phyloP scores from a whole-genome alignment of 192 early-diverging fungal species.

The Allomyces macrogynus region DNA sequence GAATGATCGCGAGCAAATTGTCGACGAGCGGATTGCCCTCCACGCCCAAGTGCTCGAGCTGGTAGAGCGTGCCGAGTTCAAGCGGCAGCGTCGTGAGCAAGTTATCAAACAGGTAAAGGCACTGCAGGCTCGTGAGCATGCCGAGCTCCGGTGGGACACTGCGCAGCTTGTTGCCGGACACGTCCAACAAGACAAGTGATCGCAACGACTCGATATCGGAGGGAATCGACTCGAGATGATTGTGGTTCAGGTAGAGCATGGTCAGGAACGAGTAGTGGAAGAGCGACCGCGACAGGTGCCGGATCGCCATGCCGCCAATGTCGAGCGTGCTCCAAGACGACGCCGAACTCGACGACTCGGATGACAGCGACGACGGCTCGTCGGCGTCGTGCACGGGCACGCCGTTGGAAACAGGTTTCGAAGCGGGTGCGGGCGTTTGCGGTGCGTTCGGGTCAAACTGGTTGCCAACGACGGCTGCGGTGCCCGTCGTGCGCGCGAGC shows the following conservation, averaged over 20 bases:
- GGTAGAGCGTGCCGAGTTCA: slow-evolving; percentile 75
- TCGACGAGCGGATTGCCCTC: slow-evolving; percentile 89
- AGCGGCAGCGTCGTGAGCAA: slow-evolving; percentile 57
- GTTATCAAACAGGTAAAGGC: slow-evolving; percentile 83
- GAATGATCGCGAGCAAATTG: slow-evolving; percentile 50
- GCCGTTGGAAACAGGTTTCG: slow-evolving; percentile 4
- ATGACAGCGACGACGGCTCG: neutral
- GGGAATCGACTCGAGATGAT: slow-evolving; percentile 61
- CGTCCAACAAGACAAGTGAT: slow-evolving; percentile 55
- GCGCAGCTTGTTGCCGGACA: slow-evolving; percentile 71
- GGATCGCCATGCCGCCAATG: slow-evolving; percentile 85
- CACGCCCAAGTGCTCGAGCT: slow-evolving; percentile 72
- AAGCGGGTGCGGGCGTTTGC: neutral
- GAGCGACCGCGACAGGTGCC: slow-evolving; percentile 49
- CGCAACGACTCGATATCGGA: slow-evolving; percentile 43
- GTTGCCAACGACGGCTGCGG: neutral
- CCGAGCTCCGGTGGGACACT: slow-evolving; percentile 74
- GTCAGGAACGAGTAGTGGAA: slow-evolving; percentile 77
- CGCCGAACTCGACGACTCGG: slow-evolving; percentile 2
- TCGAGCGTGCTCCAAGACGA: slow-evolving; percentile 74
- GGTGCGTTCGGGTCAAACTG: neutral
- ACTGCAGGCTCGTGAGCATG: slow-evolving; percentile 52
- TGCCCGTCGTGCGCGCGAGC: neutral
- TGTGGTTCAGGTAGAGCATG: slow-evolving; percentile 86
- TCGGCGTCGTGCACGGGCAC: slow-evolving; percentile 2